Evolutionary conservation across 2,329 filamentous ascomycete genomes (phyloP).

Genomic region (Xenoacremonium recifei): DNA sequence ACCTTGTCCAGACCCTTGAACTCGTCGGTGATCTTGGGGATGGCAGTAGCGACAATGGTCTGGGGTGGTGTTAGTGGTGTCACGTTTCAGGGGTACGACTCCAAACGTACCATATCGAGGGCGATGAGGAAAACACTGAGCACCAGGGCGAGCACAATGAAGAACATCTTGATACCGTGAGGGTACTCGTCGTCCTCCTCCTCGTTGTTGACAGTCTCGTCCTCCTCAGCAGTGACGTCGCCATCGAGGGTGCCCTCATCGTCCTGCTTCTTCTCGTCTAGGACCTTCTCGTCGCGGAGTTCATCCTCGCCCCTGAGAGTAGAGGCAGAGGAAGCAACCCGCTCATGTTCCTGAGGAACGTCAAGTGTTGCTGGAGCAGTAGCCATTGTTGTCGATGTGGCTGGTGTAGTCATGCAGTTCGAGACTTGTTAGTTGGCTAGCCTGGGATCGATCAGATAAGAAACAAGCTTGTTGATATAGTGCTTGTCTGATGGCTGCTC

Average conservation of each 20-base stretch:
- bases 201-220: constrained; percentile 15
- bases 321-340: constrained; percentile 27
- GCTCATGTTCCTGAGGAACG: constrained; percentile 20
- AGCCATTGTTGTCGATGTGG: constrained; percentile 10
- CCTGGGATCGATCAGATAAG: background rate
- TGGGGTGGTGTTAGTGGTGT: constrained; percentile 19
- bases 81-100: background rate
- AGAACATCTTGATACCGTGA: constrained; percentile 35
- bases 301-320: constrained; percentile 28
- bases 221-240: constrained; percentile 11
- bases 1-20: constrained; percentile 52
- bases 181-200: constrained; percentile 37
- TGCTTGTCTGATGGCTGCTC: constrained; percentile 3
- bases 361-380: constrained; percentile 15
- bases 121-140: constrained; percentile 49
- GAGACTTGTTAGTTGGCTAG: no score
- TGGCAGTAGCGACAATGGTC: constrained; percentile 57
- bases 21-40: constrained; percentile 54
- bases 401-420: background rate
- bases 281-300: constrained; percentile 20
- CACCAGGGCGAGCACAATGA: constrained; percentile 46
- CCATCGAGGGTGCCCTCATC: constrained; percentile 21
- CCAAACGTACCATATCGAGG: constrained; percentile 41
- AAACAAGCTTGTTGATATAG: background rate
- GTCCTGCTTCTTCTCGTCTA: constrained; percentile 8